Evolutionary conservation across 805 yeast genomes (phyloP).

Genomic region (Phaffomyces antillensis): DNA sequence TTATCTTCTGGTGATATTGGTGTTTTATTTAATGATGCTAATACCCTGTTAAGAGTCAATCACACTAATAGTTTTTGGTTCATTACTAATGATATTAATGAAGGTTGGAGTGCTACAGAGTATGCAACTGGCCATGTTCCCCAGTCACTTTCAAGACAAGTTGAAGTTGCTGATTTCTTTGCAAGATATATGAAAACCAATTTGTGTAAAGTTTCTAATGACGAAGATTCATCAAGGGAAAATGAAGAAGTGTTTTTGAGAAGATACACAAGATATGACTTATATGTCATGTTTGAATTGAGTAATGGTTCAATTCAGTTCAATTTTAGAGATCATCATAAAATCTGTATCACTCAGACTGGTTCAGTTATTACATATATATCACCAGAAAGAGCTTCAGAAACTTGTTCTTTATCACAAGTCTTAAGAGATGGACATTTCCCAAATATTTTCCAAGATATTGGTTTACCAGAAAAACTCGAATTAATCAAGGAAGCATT

Average conservation of each 20-base stretch:
- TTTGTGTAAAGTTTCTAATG: slow-evolving; percentile 70
- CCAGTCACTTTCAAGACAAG: slow-evolving; percentile 51
- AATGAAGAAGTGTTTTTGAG: slow-evolving; percentile 70
- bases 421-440: slow-evolving; percentile 40
- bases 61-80: slow-evolving; percentile 62
- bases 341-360: slow-evolving; percentile 67
- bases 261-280: slow-evolving; percentile 72
- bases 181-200: slow-evolving; percentile 89
- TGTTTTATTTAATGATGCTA: slow-evolving; percentile 79
- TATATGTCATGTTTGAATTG: slow-evolving; percentile 85
- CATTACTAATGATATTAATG: slow-evolving; percentile 39
- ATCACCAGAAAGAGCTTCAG: slow-evolving; percentile 66
- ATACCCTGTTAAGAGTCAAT: slow-evolving; percentile 67
- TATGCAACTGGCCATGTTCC: slow-evolving; percentile 38
- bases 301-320: slow-evolving; percentile 91
- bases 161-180: slow-evolving; percentile 83
- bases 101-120: slow-evolving; percentile 50
- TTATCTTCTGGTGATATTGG: slow-evolving; percentile 86
- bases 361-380: slow-evolving; percentile 78
- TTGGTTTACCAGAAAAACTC: slow-evolving; percentile 39
- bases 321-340: slow-evolving; percentile 93
- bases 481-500: slow-evolving; percentile 63
- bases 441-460: slow-evolving; percentile 39
- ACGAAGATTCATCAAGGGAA: slow-evolving; percentile 37
- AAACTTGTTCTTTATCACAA: slow-evolving; percentile 51